Evolutionary conservation across 768 basidiomycete species (phyloP).

Genomic region (Lepiota venenata): DNA sequence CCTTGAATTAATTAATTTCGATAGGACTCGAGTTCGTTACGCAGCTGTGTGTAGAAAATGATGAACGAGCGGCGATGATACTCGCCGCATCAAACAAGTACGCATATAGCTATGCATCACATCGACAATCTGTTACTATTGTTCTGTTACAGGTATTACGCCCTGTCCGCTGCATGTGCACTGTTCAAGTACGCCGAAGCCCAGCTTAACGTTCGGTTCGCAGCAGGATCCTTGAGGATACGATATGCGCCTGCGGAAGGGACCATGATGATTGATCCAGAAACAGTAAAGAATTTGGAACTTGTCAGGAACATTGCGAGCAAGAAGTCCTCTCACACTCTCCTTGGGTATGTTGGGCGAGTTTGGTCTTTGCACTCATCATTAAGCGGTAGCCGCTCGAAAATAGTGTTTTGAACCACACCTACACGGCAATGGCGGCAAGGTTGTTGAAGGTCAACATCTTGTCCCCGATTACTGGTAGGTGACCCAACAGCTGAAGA

Average conservation of each 20-base stretch:
- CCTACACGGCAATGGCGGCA: conserved; percentile 87
- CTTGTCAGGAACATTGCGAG: conserved; percentile 72
- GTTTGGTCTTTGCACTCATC: not conserved
- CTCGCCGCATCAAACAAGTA: conserved; percentile 75
- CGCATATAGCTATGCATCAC: conserved; percentile 31
- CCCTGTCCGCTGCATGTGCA: conserved; percentile 81
- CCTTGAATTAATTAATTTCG: conserved; percentile 18
- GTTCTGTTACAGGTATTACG: conserved; percentile 65
- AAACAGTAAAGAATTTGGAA: conserved; percentile 86
- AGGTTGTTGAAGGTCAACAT: conserved; percentile 78
- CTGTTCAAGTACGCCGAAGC: conserved; percentile 83
- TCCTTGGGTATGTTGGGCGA: conserved; percentile 62
- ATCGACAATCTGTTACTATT: not conserved
- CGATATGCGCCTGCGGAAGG: conserved; percentile 80
- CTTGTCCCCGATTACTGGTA: conserved; percentile 78
- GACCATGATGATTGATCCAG: conserved; percentile 92
- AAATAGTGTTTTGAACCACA: conserved; percentile 68
- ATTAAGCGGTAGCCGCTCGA: not conserved
- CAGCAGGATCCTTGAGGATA: conserved; percentile 66
- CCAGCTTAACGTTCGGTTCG: conserved; percentile 67
- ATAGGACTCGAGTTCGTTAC: conserved; percentile 77
- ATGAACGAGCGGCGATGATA: conserved; percentile 77
- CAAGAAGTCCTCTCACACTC: conserved; percentile 67
- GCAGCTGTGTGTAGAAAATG: conserved; percentile 76
- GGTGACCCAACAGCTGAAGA: not conserved